Evolutionary conservation across 2,329 filamentous ascomycete genomes (phyloP).

Genomic region (Elsinoe necatrix): DNA sequence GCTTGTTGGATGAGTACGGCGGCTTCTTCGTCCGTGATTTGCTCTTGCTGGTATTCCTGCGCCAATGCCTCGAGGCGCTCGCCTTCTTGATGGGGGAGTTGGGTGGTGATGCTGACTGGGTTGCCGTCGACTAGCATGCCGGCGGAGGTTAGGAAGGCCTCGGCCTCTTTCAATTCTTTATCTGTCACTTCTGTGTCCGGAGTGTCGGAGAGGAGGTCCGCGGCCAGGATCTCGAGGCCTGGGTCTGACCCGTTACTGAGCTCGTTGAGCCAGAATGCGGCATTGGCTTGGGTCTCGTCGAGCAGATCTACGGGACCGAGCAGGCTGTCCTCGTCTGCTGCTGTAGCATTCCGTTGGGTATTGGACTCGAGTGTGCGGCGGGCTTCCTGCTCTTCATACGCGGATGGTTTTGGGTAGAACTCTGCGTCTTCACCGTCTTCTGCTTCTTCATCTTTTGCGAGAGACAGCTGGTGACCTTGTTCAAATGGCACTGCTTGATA

Average conservation of each 20-base stretch:
- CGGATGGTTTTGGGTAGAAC: neutral
- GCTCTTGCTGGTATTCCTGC: constrained; percentile 15
- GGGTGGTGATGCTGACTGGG: neutral
- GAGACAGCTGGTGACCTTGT: constrained; percentile 28
- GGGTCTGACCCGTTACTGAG: constrained; percentile 15
- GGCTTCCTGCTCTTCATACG: constrained; percentile 7
- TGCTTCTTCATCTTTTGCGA: constrained; percentile 7
- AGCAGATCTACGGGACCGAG: constrained; percentile 2
- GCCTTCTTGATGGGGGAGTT: constrained; percentile 12
- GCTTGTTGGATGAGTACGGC: constrained; percentile 10
- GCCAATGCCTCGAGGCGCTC: constrained; percentile 11
- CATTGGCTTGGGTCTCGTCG: constrained; percentile 11
- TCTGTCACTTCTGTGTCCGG: neutral
- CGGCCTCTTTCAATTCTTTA: neutral
- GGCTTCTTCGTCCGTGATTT: constrained; percentile 16
- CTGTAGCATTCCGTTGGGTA: neutral
- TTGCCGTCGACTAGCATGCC: neutral
- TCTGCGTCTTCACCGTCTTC: constrained; percentile 13
- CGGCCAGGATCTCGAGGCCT: constrained; percentile 16
- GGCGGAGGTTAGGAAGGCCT: constrained; percentile 14
- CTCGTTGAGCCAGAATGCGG: constrained; percentile 16
- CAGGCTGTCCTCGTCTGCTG: neutral
- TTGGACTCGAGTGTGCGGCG: neutral
- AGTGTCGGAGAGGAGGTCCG: neutral
- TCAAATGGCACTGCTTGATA: constrained; percentile 54